Evolutionary conservation across 2,329 filamentous ascomycete species (phyloP), one percentile per base, ranked within the genome.

Genomic region (Hirsutella thompsonii): DNA sequence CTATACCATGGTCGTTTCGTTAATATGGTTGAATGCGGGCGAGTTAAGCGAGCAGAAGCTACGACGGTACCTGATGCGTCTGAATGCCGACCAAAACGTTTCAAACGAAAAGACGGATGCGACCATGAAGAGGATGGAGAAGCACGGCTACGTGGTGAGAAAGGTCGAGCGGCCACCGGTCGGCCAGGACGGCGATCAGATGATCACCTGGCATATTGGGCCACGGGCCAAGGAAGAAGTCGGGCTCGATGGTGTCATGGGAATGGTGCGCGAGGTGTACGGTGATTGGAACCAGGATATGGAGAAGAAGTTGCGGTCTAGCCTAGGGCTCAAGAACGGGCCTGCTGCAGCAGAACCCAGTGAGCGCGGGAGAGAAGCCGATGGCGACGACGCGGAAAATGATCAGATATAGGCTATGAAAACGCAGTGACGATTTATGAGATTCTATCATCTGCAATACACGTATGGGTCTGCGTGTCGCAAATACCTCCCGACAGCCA

Each of bases 171-270:
- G 64, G 36, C 67, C 67, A 11, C 58, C 61, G 43, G 56, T 54
- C 57, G 61, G 62, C 4, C 51, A 66, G 23, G 78, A 76, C 1
- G 85, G 83, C 20, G 85, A 94, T 30, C 80, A 90, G 47, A 70
- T 76, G 2, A 70, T 87, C 8, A 88, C 85, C 37, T 98, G 86
- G 72, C 75, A 83, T 42, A 75, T 95, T 13, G 92, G 92, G 0
- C 82, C 87, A 5, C 74, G 92, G 19, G 90, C 84, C 5, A 92
- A 83, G 60, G 70, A 89, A 8, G 92, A 96, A 60, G 75, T 96
- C 29, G 85, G 83, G 0, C 69, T 79, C n/a, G 72, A 78, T 38
- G 85, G 83, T 1, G 82, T 92, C 11, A 76, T 79, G 16, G 79
- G 77, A 1, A 61, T 95, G 47, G 76, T 88, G 4, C 62, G 76